Conservation (phyloP, 2,329 filamentous ascomycete genomes). For the Balansia obtecta region DNA sequence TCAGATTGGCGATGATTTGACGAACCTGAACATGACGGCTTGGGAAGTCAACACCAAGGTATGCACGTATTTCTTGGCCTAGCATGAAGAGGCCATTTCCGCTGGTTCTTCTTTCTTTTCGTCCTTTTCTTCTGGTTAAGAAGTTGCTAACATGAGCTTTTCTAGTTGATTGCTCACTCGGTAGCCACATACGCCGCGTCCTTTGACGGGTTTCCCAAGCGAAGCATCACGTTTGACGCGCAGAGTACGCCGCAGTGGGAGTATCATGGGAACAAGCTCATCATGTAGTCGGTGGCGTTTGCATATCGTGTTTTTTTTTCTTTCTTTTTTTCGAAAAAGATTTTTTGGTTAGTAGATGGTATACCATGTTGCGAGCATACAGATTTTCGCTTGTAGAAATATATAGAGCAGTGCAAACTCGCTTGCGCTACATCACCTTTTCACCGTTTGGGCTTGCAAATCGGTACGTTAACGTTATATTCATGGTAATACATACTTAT, state of each 20-base stretch:
- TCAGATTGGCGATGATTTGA: constrained; percentile 46
- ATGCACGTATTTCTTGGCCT: constrained; percentile 12
- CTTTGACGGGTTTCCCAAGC: constrained; percentile 52
- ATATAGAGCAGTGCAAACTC: no score
- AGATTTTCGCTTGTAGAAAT: no score
- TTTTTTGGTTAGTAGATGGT: no score
- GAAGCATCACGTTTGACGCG: constrained; percentile 21
- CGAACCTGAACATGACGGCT: constrained; percentile 45
- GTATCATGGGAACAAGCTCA: constrained; percentile 37
- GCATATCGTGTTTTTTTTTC: background rate
- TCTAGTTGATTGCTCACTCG: constrained; percentile 54
- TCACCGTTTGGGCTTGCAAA: no score
- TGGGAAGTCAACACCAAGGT: constrained; percentile 49
- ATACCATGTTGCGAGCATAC: no score
- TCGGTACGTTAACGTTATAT: no score
- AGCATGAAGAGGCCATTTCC: constrained; percentile 7
- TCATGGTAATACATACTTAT: no score
- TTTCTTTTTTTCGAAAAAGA: background rate
- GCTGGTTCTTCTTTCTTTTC: constrained; percentile 8
- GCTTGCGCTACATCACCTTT: no score
- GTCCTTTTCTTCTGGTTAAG: background rate
- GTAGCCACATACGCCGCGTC: constrained; percentile 58
- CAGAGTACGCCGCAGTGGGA: constrained; percentile 22
- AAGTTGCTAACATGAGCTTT: background rate
- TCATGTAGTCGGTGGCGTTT: constrained; percentile 20